phyloP scores from a whole-genome alignment of 164 flowering plant species.

The Litsea cubeba region DNA sequence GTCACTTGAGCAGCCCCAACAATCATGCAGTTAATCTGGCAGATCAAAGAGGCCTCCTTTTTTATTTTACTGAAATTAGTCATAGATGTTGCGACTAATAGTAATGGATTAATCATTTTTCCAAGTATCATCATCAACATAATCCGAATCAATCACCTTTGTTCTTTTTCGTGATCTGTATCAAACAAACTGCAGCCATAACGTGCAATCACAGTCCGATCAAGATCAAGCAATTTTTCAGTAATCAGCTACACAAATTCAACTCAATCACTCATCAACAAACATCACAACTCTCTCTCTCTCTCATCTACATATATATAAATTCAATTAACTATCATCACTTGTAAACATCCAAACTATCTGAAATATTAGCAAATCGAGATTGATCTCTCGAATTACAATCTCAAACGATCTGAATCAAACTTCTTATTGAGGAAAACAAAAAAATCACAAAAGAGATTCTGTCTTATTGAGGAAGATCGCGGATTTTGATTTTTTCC shows the following conservation, averaged over 20 bases:
- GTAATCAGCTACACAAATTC: not conserved
- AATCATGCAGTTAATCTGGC: not conserved
- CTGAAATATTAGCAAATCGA: too few species aligned
- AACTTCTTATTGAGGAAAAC: not conserved
- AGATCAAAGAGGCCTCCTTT: not conserved
- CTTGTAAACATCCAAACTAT: too few species aligned
- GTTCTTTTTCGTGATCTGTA: too few species aligned
- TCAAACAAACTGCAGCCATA: not conserved
- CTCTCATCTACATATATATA: too few species aligned
- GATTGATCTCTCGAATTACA: too few species aligned
- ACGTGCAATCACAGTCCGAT: not conserved
- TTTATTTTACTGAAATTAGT: too few species aligned
- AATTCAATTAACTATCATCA: too few species aligned
- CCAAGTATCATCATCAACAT: too few species aligned
- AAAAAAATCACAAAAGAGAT: too few species aligned
- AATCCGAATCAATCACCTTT: too few species aligned
- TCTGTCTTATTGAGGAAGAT: not conserved
- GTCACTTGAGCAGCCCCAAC: not conserved
- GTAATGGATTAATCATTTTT: too few species aligned
- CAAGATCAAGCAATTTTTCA: not conserved
- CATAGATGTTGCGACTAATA: too few species aligned
- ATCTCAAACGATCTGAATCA: not conserved
- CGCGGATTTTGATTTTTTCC: not conserved
- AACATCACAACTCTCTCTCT: not conserved
- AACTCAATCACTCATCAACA: not conserved